Percentiles rank a stretch among this genome's conserved stretches.
Conservation (phyloP, 192 early-diverging fungal species). For the Backusella australiensis region DNA sequence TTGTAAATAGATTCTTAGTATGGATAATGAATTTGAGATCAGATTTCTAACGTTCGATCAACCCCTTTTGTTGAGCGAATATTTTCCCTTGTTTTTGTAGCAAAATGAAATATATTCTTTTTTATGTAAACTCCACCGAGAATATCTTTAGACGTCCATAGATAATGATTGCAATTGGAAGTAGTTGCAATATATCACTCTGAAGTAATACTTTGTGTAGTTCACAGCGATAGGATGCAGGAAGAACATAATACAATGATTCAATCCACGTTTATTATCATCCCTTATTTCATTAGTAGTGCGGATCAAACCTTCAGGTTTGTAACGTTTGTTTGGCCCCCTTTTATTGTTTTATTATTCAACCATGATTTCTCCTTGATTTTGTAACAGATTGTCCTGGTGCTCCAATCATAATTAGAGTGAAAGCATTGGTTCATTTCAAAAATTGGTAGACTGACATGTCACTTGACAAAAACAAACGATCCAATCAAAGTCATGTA, state of each 20-base stretch:
- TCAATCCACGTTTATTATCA: neutral
- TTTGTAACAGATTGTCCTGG: neutral
- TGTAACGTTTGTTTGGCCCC: neutral
- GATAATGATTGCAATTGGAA: neutral
- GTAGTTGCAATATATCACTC: neutral
- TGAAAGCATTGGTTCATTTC: neutral
- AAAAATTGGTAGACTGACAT: neutral
- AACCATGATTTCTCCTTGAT: neutral
- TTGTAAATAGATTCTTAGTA: neutral
- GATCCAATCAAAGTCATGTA: neutral
- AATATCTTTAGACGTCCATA: neutral
- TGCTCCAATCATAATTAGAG: neutral
- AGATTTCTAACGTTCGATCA: neutral
- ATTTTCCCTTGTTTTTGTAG: too few relatives aligned
- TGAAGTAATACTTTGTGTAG: neutral
- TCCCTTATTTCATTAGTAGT: too few relatives aligned
- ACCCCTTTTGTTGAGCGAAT: neutral
- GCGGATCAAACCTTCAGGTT: too few relatives aligned
- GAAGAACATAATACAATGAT: neutral
- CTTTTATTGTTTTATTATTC: neutral
- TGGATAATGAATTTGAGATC: neutral
- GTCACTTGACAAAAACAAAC: neutral
- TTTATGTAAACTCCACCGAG: neutral
- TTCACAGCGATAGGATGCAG: neutral
- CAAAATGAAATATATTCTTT: neutral